Base-by-base conservation (phyloP, 306 rosid genomes). In the Quercus glauca region DNA sequence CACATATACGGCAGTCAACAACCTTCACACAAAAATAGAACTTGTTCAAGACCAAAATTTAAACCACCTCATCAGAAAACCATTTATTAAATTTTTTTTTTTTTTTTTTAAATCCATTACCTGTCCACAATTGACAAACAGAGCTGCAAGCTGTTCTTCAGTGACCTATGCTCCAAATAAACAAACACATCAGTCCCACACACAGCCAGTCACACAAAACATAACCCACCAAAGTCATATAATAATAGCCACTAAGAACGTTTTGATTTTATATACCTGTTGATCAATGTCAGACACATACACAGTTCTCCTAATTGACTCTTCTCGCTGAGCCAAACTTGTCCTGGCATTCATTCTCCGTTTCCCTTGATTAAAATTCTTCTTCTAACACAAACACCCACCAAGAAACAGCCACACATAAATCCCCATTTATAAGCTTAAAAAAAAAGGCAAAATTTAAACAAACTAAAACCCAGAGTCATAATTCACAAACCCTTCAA, bases 271-370 rank as follows among this genome's bases (percentile, higher is more conserved):
- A 57, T 15, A 35, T 72, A 93, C 99, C 97, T 87, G 96, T 35
- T 95, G 98, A 87, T 95, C 99, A 83, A 95, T 95, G 84, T 93
- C 98, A 75, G 99, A 95, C 74, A 95, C 99, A 84, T 95, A 95
- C 11, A 95, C 98, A 12, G 99, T 93, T 91, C 99, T 95, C 88
- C 92, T 79, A 55, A 85, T 90, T 96, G 93, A 93, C 81, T 94
- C 98, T 60, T 95, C 98, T 78, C 97, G 80, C 85, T 89, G 92
- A 69, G 89, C 93, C 67, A 91, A 84, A 71, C 86, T 90, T 35
- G 89, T 76, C 31, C 93, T 95, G 76, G 87, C 78, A 81, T 89
- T 90, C 64, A 83, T 82, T 83, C 91, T 87, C 55, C 97, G 80
- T 85, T 88, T 89, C n/a, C 92, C 99, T 29, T 90, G 88, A 79